Evolutionary conservation across 2,329 filamentous ascomycete genomes (phyloP).

Genomic region (Didymella segeticola): DNA sequence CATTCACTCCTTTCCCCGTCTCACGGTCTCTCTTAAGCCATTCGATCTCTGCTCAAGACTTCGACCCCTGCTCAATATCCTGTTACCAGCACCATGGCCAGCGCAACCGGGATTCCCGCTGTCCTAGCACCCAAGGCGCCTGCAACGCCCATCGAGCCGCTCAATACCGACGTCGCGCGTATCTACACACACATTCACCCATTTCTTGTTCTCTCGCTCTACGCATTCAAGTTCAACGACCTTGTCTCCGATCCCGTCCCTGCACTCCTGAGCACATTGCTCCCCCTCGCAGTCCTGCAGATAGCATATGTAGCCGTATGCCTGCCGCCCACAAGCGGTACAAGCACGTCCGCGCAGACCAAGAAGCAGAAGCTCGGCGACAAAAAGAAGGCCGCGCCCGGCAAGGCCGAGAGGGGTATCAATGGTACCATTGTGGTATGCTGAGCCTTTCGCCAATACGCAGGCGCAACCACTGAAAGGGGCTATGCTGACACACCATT

Average conservation of each 20-base stretch:
- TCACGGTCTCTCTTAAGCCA: background rate
- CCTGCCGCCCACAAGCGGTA: conserved; percentile 60
- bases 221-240: conserved; percentile 67
- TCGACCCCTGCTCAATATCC: background rate
- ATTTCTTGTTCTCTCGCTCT: conserved; percentile 68
- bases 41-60: background rate
- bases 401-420: conserved; percentile 33
- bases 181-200: conserved; percentile 73
- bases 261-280: conserved; percentile 67
- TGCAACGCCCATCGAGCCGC: conserved; percentile 54
- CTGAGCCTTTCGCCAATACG: conserved; percentile 8
- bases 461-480: too few species aligned
- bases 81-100: conserved; percentile 30
- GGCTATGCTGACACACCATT: conserved; percentile 9
- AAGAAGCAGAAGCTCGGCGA: conserved; percentile 62
- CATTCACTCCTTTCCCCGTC: conserved; percentile 25
- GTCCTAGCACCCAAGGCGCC: conserved; percentile 29
- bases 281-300: conserved; percentile 70
- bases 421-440: conserved; percentile 52
- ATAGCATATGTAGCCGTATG: conserved; percentile 64
- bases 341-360: conserved; percentile 28
- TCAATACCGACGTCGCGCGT: conserved; percentile 57
- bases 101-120: conserved; percentile 34
- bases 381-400: conserved; percentile 39
- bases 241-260: conserved; percentile 74